phyloP scores from a whole-genome alignment of 306 rosid genomes.

The Dicorynia guianensis region DNA sequence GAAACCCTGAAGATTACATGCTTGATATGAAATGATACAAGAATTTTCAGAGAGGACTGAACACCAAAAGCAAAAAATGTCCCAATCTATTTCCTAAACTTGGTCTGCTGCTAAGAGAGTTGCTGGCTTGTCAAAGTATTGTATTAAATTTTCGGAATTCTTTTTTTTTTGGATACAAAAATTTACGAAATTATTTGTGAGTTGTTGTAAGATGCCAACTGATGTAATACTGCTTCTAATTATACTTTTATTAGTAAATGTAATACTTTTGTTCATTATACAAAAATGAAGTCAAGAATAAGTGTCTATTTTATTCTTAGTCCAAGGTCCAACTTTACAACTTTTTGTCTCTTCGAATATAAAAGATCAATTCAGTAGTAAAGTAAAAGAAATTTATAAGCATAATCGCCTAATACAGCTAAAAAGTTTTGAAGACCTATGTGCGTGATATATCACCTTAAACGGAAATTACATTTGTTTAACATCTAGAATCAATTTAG shows the following conservation, averaged over 20 bases:
- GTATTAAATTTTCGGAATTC: too few species aligned
- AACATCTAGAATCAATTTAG: conserved; percentile 18
- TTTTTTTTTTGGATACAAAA: too few species aligned
- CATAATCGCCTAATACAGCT: background rate
- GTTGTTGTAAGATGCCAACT: background rate
- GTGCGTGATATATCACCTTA: conserved; percentile 16
- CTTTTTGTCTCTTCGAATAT: background rate
- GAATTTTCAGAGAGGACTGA: conserved; percentile 42
- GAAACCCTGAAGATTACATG: conserved; percentile 71
- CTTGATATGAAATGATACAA: background rate
- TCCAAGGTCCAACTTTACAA: background rate
- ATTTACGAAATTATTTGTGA: background rate
- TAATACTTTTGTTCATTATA: background rate
- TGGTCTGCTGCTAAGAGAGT: background rate
- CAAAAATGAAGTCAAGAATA: background rate
- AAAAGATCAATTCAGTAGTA: background rate
- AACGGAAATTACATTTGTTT: background rate
- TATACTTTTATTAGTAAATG: background rate
- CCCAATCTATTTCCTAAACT: background rate
- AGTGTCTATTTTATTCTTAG: background rate
- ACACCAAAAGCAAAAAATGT: conserved; percentile 44
- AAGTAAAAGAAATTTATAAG: conserved; percentile 1
- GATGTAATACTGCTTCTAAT: background rate
- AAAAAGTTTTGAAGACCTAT: conserved; percentile 24
- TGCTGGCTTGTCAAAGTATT: background rate